Conservation (phyloP, 2,329 filamentous ascomycete genomes). For the Mollisiaceae sp. region DNA sequence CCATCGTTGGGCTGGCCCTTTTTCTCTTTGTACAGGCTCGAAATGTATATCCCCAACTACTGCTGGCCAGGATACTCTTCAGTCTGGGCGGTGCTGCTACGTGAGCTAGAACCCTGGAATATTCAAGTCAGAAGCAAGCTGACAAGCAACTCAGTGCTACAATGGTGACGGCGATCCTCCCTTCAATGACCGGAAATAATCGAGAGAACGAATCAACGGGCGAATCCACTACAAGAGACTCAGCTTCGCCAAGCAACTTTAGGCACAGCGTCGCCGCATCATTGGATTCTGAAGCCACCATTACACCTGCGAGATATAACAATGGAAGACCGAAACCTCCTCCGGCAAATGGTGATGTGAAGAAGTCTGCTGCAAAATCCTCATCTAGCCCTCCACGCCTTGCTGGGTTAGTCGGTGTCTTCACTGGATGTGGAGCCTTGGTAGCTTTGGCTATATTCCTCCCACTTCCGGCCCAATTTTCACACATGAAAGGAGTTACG, state of each 20-base stretch:
- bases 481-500: constrained; percentile 70
- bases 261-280: constrained; percentile 68
- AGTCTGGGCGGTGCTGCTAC: constrained; percentile 90
- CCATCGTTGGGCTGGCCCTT: constrained; percentile 78
- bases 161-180: constrained; percentile 96
- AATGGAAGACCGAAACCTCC: constrained; percentile 20
- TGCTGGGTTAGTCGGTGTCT: constrained; percentile 88
- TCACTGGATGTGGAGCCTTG: constrained; percentile 90
- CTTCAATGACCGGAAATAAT: constrained; percentile 63
- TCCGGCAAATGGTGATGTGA: constrained; percentile 15
- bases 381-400: constrained; percentile 63
- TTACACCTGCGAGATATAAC: constrained; percentile 66
- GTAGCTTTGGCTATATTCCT: constrained; percentile 83
- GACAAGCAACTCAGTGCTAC: constrained; percentile 62
- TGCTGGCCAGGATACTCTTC: constrained; percentile 85
- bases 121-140: neutral
- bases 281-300: constrained; percentile 75
- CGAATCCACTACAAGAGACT: constrained; percentile 15
- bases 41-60: constrained; percentile 86
- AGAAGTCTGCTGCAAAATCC: constrained; percentile 27
- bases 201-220: constrained; percentile 36
- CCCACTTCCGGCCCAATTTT: constrained; percentile 82
- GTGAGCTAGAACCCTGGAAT: constrained; percentile 50
- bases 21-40: constrained; percentile 82
- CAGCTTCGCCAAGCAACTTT: constrained; percentile 32